These are phyloP conservation scores for Fusarium devonianum DNA, from an alignment of 2,329 filamentous ascomycete species.

Conservation along the genomic window DNA sequence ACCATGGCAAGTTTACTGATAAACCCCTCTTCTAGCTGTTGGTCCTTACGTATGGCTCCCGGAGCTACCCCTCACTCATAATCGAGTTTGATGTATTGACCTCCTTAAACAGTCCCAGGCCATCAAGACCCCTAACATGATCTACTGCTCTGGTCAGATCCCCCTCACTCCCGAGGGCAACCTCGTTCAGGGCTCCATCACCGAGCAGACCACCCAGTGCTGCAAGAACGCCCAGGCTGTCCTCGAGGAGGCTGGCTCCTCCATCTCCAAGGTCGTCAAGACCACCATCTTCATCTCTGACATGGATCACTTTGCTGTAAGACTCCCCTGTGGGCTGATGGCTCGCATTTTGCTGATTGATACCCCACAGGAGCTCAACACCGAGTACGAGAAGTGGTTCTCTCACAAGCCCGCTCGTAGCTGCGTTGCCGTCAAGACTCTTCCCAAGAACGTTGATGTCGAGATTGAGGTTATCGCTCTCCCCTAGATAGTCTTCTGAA, in stretches of 20 bases:
- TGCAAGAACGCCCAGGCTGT: conserved; percentile 85
- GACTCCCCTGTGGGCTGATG: conserved; percentile 24
- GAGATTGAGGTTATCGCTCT: conserved; percentile 91
- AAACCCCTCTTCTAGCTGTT: conserved; percentile 53
- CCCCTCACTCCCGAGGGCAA: conserved; percentile 67
- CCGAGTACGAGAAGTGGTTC: conserved; percentile 84
- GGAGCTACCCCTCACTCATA: conserved; percentile 20
- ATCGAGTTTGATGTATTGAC: conserved; percentile 19
- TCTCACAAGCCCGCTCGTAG: conserved; percentile 84
- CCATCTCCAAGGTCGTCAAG: conserved; percentile 84
- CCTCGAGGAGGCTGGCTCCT: conserved; percentile 80
- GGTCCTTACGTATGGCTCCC: conserved; percentile 66
- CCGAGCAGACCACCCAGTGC: conserved; percentile 68
- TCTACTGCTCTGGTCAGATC: conserved; percentile 77
- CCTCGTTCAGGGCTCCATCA: conserved; percentile 65
- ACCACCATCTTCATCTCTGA: conserved; percentile 89
- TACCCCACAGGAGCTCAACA: conserved; percentile 73
- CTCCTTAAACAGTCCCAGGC: conserved; percentile 63
- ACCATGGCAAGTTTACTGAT: conserved; percentile 18
- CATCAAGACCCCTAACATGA: conserved; percentile 69
- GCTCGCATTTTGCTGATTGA: neutral
- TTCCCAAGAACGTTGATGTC: conserved; percentile 85
- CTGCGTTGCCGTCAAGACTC: conserved; percentile 88
- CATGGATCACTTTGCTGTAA: conserved; percentile 83
- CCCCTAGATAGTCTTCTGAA: conserved; percentile 50